Evolutionary conservation across 345 rosid species (phyloP), one percentile per base, ranked within the genome.

Genomic region (Syzygium jambos): DNA sequence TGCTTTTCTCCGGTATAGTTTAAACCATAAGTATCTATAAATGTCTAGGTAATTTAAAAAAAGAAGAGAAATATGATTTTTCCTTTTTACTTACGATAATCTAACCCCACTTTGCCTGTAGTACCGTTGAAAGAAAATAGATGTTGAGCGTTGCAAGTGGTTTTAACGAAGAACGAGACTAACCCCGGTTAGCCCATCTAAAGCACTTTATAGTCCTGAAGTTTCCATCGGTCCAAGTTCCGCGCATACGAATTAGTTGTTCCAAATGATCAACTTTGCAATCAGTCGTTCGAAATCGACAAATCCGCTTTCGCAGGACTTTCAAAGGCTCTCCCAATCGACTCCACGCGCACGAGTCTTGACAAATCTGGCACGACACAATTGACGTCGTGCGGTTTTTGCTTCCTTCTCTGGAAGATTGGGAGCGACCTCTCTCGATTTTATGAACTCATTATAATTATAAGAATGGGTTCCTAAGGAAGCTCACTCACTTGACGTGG

Each of bases 341-440:
- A 57, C n/a, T 27, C 3, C 3, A 0, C 14, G 25, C 29, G 1
- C 27, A 25, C 27, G 0, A 4, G 3, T 13, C n/a, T 25, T 1
- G 29, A 25, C 25, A 57, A 57, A 25, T 25, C 13, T 57, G 1
- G 11, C 6, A 6, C 9, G 13, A 27, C 30, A 61, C 30, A 61
- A 61, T 6, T 61, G 1, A 12, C 8, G 0, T 3, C 0, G 0
- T 12, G 8, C 0, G 0, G 4, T 61, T 27, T 27, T 5, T 61
- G 34, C 27, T 61, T 61, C 1, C 0, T 27, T 27, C 17, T 27
- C 30, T 61, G 13, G 15, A 27, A 13, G 12, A 61, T 12, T 6
- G 17, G 54, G 68, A 61, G 12, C 1, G 1, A 0, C 34, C 68
- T 43, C 46, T 43, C 46, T 61, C 9, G 4, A 61, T 61, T 61